Evolutionary conservation across 768 basidiomycete genomes (phyloP).

Genomic region (Calocybe cyanea): DNA sequence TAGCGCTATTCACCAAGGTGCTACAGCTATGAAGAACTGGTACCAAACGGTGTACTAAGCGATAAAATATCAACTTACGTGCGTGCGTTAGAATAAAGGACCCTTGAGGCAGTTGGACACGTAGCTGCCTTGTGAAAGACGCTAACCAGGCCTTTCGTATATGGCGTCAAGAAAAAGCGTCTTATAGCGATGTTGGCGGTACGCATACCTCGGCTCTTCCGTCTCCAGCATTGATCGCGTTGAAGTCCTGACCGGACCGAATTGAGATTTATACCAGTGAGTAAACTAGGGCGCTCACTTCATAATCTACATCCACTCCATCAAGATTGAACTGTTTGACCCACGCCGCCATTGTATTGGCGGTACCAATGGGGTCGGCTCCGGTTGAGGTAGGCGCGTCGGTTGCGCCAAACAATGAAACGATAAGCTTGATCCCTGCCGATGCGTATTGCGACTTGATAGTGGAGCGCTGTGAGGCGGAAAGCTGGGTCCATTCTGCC

Average conservation of each 20-base stretch:
- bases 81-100: slow-evolving; percentile 52
- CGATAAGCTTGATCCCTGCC: slow-evolving; percentile 56
- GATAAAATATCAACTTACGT: slow-evolving; percentile 48
- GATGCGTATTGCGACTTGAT: slow-evolving; percentile 45
- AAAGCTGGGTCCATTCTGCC: slow-evolving; percentile 38
- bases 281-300: slow-evolving; percentile 20
- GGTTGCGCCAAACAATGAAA: slow-evolving; percentile 49
- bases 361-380: slow-evolving; percentile 41
- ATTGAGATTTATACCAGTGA: neutral
- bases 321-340: slow-evolving; percentile 48
- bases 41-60: slow-evolving; percentile 57
- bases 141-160: slow-evolving; percentile 40
- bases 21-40: slow-evolving; percentile 32
- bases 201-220: slow-evolving; percentile 38
- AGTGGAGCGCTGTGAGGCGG: slow-evolving; percentile 32
- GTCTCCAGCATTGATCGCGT: slow-evolving; percentile 39
- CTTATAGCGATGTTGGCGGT: neutral
- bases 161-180: neutral
- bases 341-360: slow-evolving; percentile 48
- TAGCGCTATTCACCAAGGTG: slow-evolving; percentile 36
- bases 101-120: slow-evolving; percentile 42
- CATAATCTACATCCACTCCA: slow-evolving; percentile 61
- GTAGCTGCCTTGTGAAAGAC: slow-evolving; percentile 46
- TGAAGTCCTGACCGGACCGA: slow-evolving; percentile 37
- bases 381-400: slow-evolving; percentile 43